A percentile compares a stretch with the other conserved stretches of the same genome.
Conservation (phyloP, 129 eudicot species). For the Erigeron canadensis region DNA sequence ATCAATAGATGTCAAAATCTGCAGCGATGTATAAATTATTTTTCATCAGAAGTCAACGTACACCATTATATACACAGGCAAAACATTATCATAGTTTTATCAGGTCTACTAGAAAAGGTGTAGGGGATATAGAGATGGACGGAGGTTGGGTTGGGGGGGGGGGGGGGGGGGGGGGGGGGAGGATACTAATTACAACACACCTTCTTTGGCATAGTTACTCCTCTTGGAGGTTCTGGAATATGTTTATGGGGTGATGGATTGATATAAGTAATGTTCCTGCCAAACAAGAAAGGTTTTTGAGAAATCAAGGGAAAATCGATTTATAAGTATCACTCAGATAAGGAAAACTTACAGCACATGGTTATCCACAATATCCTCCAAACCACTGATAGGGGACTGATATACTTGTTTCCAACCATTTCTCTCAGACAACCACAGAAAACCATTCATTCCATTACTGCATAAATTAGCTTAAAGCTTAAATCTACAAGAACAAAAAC, state of each 20-base stretch:
- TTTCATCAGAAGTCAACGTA: background rate
- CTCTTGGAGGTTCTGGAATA: conserved; percentile 68
- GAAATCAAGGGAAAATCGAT: background rate
- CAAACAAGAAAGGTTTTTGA: conserved; percentile 13
- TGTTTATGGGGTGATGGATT: conserved; percentile 71
- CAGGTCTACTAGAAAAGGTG: background rate
- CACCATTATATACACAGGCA: conserved; percentile 9
- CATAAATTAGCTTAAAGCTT: conserved; percentile 19
- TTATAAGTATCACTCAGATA: background rate
- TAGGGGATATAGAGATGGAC: no score
- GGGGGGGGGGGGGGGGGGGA: no score
- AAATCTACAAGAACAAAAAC: background rate
- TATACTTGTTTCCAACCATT: conserved; percentile 53
- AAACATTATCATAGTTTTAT: background rate
- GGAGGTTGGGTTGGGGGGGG: no score
- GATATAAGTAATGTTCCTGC: conserved; percentile 75
- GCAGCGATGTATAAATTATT: conserved; percentile 29
- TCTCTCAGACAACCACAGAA: conserved; percentile 68
- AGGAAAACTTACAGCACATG: conserved; percentile 60
- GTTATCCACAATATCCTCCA: conserved; percentile 58
- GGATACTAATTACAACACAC: no score
- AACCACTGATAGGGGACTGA: conserved; percentile 70
- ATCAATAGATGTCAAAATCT: conserved; percentile 66
- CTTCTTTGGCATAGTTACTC: conserved; percentile 71
- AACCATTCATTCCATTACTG: conserved; percentile 97